A percentile compares a stretch with the other conserved stretches of the same genome.
Conservation (phyloP, 1,139 yeast species). For the Candida sp. region DNA sequence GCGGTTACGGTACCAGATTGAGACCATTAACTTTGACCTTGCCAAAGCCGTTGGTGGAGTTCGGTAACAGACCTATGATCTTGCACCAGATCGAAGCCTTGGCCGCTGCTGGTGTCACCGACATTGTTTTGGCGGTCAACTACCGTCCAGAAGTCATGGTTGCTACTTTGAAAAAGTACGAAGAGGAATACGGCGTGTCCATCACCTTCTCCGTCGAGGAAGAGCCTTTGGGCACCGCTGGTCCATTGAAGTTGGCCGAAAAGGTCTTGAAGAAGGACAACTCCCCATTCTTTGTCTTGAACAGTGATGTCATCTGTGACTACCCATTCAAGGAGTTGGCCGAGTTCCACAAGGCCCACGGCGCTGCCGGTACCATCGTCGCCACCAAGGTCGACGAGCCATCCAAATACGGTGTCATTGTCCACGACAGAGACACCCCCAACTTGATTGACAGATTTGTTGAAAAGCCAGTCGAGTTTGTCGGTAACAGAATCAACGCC, state of each 20-base stretch:
- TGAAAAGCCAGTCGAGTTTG: constrained; percentile 99
- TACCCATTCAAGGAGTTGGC: constrained; percentile 96
- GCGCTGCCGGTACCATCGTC: constrained; percentile 98
- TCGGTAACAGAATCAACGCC: constrained; percentile 97
- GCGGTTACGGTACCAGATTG: constrained; percentile 99
- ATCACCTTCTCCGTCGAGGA: constrained; percentile 99
- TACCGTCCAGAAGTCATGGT: constrained; percentile 99
- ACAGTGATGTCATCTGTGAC: constrained; percentile 98
- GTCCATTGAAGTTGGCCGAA: constrained; percentile 98
- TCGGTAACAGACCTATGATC: constrained; percentile 98
- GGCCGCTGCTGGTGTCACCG: constrained; percentile 99
- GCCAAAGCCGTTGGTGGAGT: constrained; percentile 99
- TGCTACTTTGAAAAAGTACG: constrained; percentile 91
- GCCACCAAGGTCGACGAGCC: constrained; percentile 99
- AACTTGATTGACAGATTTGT: constrained; percentile 98
- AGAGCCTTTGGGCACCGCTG: constrained; percentile 99
- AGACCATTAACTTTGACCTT: constrained; percentile 97
- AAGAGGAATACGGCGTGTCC: constrained; percentile 89
- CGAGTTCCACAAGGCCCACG: constrained; percentile 92
- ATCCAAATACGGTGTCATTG: constrained; percentile 99
- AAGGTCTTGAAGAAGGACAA: constrained; percentile 91
- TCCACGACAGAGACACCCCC: constrained; percentile 91
- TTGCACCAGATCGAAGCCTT: constrained; percentile 98
- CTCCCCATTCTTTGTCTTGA: constrained; percentile 96
- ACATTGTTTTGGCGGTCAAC: constrained; percentile 98